These are phyloP conservation scores for Daldinia eschscholtzii DNA, from an alignment of 2,329 filamentous ascomycete genomes.

Conservation along the genomic window DNA sequence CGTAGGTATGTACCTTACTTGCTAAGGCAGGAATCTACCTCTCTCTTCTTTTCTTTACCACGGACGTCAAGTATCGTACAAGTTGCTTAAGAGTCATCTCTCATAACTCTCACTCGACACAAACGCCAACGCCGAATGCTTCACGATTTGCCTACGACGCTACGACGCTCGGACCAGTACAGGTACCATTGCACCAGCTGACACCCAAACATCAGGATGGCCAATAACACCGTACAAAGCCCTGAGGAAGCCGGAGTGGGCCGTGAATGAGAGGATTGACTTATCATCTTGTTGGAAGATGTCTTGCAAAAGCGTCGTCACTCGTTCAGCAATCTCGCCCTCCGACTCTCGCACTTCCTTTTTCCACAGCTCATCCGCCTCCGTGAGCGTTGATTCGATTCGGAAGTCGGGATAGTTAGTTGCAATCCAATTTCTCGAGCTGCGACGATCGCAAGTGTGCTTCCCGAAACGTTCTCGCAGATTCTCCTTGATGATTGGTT, in stretches of 20 bases:
- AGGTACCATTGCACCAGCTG: slow-evolving; percentile 66
- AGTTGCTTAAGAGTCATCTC: not conserved
- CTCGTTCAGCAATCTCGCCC: slow-evolving; percentile 59
- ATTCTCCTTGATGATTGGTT: slow-evolving; percentile 68
- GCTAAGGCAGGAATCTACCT: too few relatives aligned
- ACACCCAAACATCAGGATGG: slow-evolving; percentile 59
- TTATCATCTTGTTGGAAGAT: slow-evolving; percentile 58
- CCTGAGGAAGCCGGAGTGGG: slow-evolving; percentile 62
- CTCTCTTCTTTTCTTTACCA: not conserved
- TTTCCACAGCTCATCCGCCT: slow-evolving; percentile 67
- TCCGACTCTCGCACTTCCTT: slow-evolving; percentile 62
- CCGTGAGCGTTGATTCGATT: slow-evolving; percentile 67
- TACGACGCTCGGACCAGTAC: slow-evolving; percentile 64
- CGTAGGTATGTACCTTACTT: not conserved
- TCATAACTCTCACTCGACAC: not conserved
- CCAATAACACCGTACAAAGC: slow-evolving; percentile 59
- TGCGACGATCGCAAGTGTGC: slow-evolving; percentile 72
- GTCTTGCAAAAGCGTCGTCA: slow-evolving; percentile 60
- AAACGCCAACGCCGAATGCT: not conserved
- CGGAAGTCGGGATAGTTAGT: slow-evolving; percentile 62
- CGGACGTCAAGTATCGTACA: not conserved
- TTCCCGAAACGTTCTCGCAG: slow-evolving; percentile 70
- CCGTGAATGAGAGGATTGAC: slow-evolving; percentile 63
- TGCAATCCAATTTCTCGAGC: slow-evolving; percentile 61
- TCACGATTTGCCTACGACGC: slow-evolving; percentile 32